These are phyloP conservation scores for Cordyceps fumosorosea DNA, from an alignment of 2,329 filamentous ascomycete genomes.

Conservation along the genomic window DNA sequence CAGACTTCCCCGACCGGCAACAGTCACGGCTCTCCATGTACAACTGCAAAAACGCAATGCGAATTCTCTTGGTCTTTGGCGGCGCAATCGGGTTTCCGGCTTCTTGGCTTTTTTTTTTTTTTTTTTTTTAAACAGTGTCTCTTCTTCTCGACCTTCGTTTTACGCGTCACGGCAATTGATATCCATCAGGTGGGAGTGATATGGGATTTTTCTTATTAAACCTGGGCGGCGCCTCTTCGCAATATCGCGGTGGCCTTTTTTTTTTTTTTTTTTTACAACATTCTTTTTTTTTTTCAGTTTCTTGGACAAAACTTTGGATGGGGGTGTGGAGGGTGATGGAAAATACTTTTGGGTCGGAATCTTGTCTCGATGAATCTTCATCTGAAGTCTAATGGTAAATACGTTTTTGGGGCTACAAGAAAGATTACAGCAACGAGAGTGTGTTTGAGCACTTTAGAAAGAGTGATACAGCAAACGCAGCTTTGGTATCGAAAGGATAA, in stretches of 20 bases:
- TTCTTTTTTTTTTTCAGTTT: slow-evolving; percentile 5
- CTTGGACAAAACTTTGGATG: slow-evolving; percentile 6
- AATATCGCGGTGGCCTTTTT: background rate
- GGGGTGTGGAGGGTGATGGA: background rate
- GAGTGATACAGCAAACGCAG: background rate
- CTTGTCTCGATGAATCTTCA: background rate
- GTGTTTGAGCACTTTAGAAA: background rate
- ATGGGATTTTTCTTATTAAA: slow-evolving; percentile 6
- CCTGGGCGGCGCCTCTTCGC: background rate
- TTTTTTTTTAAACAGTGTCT: background rate
- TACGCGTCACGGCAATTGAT: slow-evolving; percentile 12
- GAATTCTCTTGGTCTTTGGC: background rate
- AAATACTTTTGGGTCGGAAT: background rate
- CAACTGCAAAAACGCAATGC: background rate
- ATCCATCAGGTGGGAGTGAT: slow-evolving; percentile 11
- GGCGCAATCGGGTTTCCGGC: slow-evolving; percentile 2
- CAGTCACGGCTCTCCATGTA: background rate
- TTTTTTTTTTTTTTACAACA: background rate
- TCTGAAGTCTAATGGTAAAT: slow-evolving; percentile 11
- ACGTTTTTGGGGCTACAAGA: background rate
- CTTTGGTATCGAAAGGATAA: background rate
- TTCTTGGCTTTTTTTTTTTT: background rate
- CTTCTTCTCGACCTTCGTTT: slow-evolving; percentile 7
- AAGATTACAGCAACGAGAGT: background rate
- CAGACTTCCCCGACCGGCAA: background rate